phyloP scores from a whole-genome alignment of 306 rosid genomes.

The Cucumis cinereus region DNA sequence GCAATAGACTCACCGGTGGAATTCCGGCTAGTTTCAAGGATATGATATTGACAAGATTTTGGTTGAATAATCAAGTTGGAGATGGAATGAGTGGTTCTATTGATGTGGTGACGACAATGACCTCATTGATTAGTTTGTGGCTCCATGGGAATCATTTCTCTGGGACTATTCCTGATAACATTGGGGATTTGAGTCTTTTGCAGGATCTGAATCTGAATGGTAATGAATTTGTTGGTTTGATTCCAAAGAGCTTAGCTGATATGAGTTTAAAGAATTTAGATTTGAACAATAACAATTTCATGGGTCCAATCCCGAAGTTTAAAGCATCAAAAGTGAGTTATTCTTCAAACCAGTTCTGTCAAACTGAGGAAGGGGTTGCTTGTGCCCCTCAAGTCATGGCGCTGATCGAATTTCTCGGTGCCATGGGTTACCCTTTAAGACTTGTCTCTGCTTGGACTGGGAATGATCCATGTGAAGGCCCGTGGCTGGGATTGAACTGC shows the following conservation, averaged over 20 bases:
- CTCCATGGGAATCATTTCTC: slow-evolving; percentile 81
- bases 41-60: slow-evolving; percentile 35
- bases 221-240: slow-evolving; percentile 58
- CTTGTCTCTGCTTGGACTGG: slow-evolving; percentile 57
- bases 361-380: slow-evolving; percentile 22
- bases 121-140: slow-evolving; percentile 52
- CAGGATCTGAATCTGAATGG: slow-evolving; percentile 67
- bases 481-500: slow-evolving; percentile 76
- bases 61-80: slow-evolving; percentile 64
- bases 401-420: slow-evolving; percentile 51
- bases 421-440: slow-evolving; percentile 50
- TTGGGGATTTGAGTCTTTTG: slow-evolving; percentile 48
- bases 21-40: slow-evolving; percentile 32
- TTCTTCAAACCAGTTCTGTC: slow-evolving; percentile 44
- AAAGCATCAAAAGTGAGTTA: slow-evolving; percentile 24
- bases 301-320: slow-evolving; percentile 81
- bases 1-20: slow-evolving; percentile 38
- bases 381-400: slow-evolving; percentile 69
- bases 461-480: slow-evolving; percentile 48
- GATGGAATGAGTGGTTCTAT: slow-evolving; percentile 47
- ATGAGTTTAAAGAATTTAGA: slow-evolving; percentile 35
- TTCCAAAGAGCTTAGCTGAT: slow-evolving; percentile 53
- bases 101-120: slow-evolving; percentile 51
- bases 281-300: slow-evolving; percentile 69
- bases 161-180: slow-evolving; percentile 54